These are phyloP conservation scores for Ephemerocybe angulata DNA, from an alignment of 768 basidiomycete species.

Conservation along the genomic window DNA sequence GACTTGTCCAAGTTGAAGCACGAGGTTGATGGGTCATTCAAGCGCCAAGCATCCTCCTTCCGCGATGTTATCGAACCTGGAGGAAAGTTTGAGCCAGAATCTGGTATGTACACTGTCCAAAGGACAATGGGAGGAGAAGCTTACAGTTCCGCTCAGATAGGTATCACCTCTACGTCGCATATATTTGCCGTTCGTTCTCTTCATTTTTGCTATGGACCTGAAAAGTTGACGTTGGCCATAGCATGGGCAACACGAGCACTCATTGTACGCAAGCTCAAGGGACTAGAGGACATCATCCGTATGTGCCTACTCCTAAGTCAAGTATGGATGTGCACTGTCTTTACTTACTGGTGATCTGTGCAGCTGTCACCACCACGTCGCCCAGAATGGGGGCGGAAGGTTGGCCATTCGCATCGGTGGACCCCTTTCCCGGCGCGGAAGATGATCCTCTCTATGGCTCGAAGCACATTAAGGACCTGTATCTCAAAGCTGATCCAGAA, in stretches of 20 bases:
- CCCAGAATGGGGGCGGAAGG: constrained; percentile 81
- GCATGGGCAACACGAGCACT: constrained; percentile 94
- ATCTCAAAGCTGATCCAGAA: constrained; percentile 67
- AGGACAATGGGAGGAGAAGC: background rate
- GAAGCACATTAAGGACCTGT: constrained; percentile 79
- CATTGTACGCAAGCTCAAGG: constrained; percentile 88
- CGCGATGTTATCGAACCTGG: constrained; percentile 45
- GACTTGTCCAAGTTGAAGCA: no score
- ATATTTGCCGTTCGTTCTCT: constrained; percentile 69
- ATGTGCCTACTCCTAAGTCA: constrained; percentile 23
- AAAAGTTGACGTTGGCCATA: constrained; percentile 22
- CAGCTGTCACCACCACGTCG: constrained; percentile 79
- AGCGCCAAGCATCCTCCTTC: constrained; percentile 32
- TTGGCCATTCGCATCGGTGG: constrained; percentile 80
- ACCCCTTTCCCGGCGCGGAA: constrained; percentile 69
- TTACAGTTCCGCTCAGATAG: constrained; percentile 50
- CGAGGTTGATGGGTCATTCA: background rate
- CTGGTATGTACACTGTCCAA: constrained; percentile 42
- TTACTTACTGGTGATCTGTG: constrained; percentile 7
- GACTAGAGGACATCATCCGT: constrained; percentile 82
- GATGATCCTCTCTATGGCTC: constrained; percentile 71
- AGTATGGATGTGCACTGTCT: background rate
- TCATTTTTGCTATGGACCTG: background rate
- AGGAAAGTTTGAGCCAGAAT: constrained; percentile 57
- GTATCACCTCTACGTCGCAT: constrained; percentile 89